Conservation (phyloP, 208 protist genomes). For the Wallacemonas rigidus region DNA sequence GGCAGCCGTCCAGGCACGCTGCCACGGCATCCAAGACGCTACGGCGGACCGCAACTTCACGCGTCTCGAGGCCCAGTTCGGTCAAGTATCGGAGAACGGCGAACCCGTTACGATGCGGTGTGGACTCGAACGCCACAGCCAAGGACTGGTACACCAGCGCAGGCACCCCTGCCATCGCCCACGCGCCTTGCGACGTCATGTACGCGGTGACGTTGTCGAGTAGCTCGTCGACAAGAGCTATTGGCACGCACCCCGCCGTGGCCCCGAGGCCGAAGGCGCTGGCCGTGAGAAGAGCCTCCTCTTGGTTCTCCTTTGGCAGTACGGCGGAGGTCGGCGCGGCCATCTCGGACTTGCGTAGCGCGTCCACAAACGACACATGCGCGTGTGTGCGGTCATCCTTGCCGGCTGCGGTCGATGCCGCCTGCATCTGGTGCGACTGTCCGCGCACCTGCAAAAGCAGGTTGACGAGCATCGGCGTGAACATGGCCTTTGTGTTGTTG, state of each 20-base stretch:
- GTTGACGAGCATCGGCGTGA: slow-evolving; percentile 56
- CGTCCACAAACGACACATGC: slow-evolving; percentile 21
- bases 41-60: slow-evolving; percentile 32
- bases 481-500: slow-evolving; percentile 30
- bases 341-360: slow-evolving; percentile 19
- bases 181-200: slow-evolving; percentile 51
- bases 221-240: slow-evolving; percentile 49
- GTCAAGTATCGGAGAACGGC: slow-evolving; percentile 60
- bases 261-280: slow-evolving; percentile 57
- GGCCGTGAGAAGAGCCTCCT: slow-evolving; percentile 37
- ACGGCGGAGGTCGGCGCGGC: slow-evolving; percentile 26
- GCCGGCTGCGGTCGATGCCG: background rate
- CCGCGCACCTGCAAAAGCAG: slow-evolving; percentile 46
- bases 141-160: slow-evolving; percentile 63
- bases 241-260: slow-evolving; percentile 58
- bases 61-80: slow-evolving; percentile 28
- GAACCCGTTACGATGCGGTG: slow-evolving; percentile 67
- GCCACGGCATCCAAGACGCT: slow-evolving; percentile 56
- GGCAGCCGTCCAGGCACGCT: slow-evolving; percentile 45
- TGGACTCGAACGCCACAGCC: slow-evolving; percentile 52
- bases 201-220: slow-evolving; percentile 44
- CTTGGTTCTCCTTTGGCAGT: slow-evolving; percentile 36
- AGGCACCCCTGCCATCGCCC: slow-evolving; percentile 41
- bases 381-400: background rate
- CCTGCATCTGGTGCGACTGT: slow-evolving; percentile 20